Evolutionary conservation across 306 rosid species (phyloP).

Genomic region (Prunus mongolica): DNA sequence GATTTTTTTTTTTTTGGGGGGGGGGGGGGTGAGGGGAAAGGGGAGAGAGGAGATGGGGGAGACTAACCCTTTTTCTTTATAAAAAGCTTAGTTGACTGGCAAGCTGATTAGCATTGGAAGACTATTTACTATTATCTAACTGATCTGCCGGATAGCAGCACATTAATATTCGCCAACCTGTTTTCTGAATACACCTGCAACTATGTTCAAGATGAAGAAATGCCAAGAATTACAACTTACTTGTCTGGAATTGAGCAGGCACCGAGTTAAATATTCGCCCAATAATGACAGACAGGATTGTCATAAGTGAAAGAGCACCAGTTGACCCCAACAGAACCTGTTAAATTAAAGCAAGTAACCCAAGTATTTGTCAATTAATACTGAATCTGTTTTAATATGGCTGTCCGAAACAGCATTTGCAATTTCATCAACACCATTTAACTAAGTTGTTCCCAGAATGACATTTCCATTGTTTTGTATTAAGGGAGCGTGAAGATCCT

Average conservation of each 20-base stretch:
- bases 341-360: conserved; percentile 29
- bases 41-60: neutral
- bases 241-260: conserved; percentile 97
- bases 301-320: conserved; percentile 89
- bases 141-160: neutral
- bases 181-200: conserved; percentile 9
- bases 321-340: conserved; percentile 92
- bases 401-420: neutral
- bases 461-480: neutral
- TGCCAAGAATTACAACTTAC: conserved; percentile 47
- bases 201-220: conserved; percentile 22
- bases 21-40: no score
- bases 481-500: neutral
- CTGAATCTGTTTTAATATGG: neutral
- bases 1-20: no score
- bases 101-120: neutral
- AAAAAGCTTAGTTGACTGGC: neutral
- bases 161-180: neutral
- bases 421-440: neutral
- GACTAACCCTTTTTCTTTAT: neutral
- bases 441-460: neutral
- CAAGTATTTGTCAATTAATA: neutral
- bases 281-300: conserved; percentile 77
- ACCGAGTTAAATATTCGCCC: conserved; percentile 87
- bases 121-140: neutral